phyloP scores from a whole-genome alignment of 1,284 basidiomycete genomes.

The Agaricales sp. region DNA sequence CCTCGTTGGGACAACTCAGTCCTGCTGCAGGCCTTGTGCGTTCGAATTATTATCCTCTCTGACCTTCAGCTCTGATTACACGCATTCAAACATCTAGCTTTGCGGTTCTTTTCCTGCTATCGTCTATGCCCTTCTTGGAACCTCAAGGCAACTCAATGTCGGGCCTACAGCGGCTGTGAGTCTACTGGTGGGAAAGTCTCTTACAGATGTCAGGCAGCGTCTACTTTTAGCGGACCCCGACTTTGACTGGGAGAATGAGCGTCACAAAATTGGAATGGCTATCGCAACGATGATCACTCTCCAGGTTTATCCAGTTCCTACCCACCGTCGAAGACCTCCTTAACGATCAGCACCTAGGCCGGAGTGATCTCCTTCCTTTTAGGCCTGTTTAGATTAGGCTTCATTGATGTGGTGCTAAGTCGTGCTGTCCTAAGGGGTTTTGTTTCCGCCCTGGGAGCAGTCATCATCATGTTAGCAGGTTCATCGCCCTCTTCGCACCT shows the following conservation, averaged over 20 bases:
- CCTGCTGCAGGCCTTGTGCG: slow-evolving; percentile 79
- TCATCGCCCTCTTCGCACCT: slow-evolving; percentile 14
- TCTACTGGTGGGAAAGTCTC: slow-evolving; percentile 81
- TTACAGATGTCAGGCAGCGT: slow-evolving; percentile 54
- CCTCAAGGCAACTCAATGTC: slow-evolving; percentile 73
- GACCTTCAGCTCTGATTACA: slow-evolving; percentile 9
- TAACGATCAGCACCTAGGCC: slow-evolving; percentile 32
- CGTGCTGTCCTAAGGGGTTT: slow-evolving; percentile 84
- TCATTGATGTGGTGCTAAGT: slow-evolving; percentile 91
- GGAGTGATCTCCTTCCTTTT: slow-evolving; percentile 84
- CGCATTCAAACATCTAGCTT: no score
- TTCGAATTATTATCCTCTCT: slow-evolving; percentile 11
- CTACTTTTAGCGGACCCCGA: slow-evolving; percentile 56
- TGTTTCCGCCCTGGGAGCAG: slow-evolving; percentile 68
- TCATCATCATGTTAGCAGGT: slow-evolving; percentile 54
- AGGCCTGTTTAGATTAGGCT: slow-evolving; percentile 84
- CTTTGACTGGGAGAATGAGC: slow-evolving; percentile 31
- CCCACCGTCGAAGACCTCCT: slow-evolving; percentile 1
- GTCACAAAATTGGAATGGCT: slow-evolving; percentile 49
- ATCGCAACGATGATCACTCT: slow-evolving; percentile 74
- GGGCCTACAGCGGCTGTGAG: slow-evolving; percentile 88
- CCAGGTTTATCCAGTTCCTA: slow-evolving; percentile 42
- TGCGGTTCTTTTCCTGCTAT: slow-evolving; percentile 76
- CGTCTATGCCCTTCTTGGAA: slow-evolving; percentile 79
- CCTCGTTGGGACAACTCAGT: slow-evolving; percentile 71